Base-by-base conservation (phyloP, 2,329 filamentous ascomycete species). In the Fusarium verrucosum region DNA sequence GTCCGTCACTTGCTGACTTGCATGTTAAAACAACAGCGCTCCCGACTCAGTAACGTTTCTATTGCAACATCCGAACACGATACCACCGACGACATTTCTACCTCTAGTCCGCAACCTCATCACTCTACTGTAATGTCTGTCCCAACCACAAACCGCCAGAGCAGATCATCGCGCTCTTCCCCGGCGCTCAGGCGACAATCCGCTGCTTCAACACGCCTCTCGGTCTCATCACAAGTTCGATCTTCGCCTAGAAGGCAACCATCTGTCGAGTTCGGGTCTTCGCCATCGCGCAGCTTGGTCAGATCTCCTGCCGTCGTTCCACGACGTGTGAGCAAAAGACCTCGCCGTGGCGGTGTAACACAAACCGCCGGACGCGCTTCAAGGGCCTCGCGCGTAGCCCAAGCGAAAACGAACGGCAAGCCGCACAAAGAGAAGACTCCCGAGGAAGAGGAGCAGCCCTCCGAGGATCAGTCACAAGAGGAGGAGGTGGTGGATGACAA, bases 11-110 rank as follows among this genome's bases (percentile, higher is more conserved):
- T 23, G 7, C 32, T 58, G 25, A 50, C 37, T 37, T 50, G 6
- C n/a, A 7, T 28, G 8, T 19, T 41, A 38, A 35, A 46, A 6
- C 20, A 26, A 58, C 23, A 66, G 64, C 59, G 64, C 10, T 50
- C 46, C 14, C 55, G 64, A 22, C 49, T 52, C 13, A 66, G 63
- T 41, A 58, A 66, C 38, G 53, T 50, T 37, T 64, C 62, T 16
- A 45, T 50, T 35, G 54, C 44, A 42, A 36, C 49, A 17, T 38
- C 43, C 3, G 38, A 53, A 7, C 42, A 60, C 51, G 51, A 67
- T 17, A 42, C 45, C 16, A 50, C 47, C 10, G 53, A 26, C 36
- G 53, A 65, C 3, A 49, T 45, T 13, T 50, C 37, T 9, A 28
- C 51, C 17, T 30, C 58, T 11, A 57, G 49, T 36, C 37, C 42